phyloP scores from a whole-genome alignment of 2,329 filamentous ascomycete species.

The Cordyceps javanica region DNA sequence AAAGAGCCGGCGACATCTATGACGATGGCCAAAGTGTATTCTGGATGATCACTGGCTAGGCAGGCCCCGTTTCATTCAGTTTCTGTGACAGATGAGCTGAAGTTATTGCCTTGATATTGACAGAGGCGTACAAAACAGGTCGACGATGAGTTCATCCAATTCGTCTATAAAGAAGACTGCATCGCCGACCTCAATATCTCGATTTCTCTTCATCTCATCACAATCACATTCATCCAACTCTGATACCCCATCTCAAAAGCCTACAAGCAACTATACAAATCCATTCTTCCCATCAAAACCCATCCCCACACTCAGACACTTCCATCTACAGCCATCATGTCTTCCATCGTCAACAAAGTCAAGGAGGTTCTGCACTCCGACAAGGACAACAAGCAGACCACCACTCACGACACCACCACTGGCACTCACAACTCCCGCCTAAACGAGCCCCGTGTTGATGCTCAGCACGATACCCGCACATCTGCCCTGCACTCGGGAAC shows the following conservation, averaged over 20 bases:
- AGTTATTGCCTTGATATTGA: not conserved
- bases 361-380: constrained; percentile 48
- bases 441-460: constrained; percentile 38
- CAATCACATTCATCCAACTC: constrained; percentile 11
- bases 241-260: constrained; percentile 7
- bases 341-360: constrained; percentile 52
- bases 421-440: constrained; percentile 20
- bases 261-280: not conserved
- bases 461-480: constrained; percentile 42
- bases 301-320: not conserved
- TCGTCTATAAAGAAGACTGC: constrained; percentile 7
- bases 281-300: not conserved
- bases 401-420: constrained; percentile 21
- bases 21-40: constrained; percentile 8
- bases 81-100: constrained; percentile 4
- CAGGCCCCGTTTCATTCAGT: not conserved
- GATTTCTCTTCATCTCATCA: constrained; percentile 17
- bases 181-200: not conserved
- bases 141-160: not conserved
- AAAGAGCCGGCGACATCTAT: constrained; percentile 7
- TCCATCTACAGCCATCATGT: constrained; percentile 40
- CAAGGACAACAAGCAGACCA: constrained; percentile 27
- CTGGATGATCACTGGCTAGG: not conserved
- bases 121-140: not conserved
- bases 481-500: constrained; percentile 19